Evolutionary conservation across 2,329 filamentous ascomycete genomes (phyloP).

Genomic region (Graphilbum ipis-grandicollis): DNA sequence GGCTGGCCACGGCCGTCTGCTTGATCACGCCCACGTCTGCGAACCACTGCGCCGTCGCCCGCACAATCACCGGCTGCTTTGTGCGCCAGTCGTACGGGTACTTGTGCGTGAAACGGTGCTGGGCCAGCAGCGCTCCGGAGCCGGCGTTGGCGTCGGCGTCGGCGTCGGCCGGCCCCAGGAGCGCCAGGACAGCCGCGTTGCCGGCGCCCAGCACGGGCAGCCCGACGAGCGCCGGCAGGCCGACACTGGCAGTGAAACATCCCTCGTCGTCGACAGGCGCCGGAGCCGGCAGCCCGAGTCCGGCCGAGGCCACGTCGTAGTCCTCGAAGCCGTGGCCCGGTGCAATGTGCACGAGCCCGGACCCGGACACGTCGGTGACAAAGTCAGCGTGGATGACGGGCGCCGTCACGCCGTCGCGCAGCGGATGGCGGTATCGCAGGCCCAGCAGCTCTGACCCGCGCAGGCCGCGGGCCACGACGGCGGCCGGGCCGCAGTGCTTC

Average conservation of each 20-base stretch:
- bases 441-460: constrained; percentile 50
- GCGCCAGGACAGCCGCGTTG: constrained; percentile 37
- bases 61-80: constrained; percentile 76
- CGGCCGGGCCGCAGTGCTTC: constrained; percentile 18
- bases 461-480: constrained; percentile 52
- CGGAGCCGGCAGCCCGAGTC: constrained; percentile 53
- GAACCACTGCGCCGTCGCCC: constrained; percentile 96
- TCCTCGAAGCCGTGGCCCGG: constrained; percentile 96
- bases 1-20: constrained; percentile 47
- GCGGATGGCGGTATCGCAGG: constrained; percentile 51
- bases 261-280: constrained; percentile 76
- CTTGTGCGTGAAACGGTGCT: constrained; percentile 66
- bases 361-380: constrained; percentile 78
- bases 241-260: constrained; percentile 60
- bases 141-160: neutral
- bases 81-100: constrained; percentile 98
- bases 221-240: constrained; percentile 49
- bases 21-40: constrained; percentile 80
- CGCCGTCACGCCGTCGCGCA: constrained; percentile 40
- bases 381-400: constrained; percentile 73
- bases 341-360: constrained; percentile 85
- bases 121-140: constrained; percentile 42
- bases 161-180: constrained; percentile 33
- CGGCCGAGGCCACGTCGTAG: constrained; percentile 65
- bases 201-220: constrained; percentile 35